phyloP scores from a whole-genome alignment of 768 basidiomycete species.

The Clitopilus hobsonii region DNA sequence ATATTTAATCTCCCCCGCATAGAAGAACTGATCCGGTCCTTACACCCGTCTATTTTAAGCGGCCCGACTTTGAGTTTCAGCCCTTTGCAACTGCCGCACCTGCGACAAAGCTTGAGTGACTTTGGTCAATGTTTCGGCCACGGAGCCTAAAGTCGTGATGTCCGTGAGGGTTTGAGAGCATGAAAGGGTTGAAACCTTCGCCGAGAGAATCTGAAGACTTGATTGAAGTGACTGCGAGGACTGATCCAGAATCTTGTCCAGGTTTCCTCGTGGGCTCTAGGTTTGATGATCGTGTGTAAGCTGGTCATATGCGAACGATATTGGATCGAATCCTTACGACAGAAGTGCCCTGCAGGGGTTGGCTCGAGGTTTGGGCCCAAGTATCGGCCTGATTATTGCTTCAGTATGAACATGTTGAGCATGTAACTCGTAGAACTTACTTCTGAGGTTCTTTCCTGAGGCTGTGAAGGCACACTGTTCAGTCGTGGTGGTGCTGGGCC shows the following conservation, averaged over 20 bases:
- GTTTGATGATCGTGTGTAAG: not conserved
- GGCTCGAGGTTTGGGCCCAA: not conserved
- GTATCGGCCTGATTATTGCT: not conserved
- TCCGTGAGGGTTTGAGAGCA: conserved; percentile 35
- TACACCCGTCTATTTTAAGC: not conserved
- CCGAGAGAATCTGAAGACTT: conserved; percentile 47
- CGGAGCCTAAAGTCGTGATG: conserved; percentile 42
- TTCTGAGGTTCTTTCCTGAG: not conserved
- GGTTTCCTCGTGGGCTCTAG: conserved; percentile 2
- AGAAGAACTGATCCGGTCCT: not conserved
- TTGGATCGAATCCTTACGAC: not conserved
- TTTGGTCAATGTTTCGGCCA: conserved; percentile 68
- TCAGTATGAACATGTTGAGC: not conserved
- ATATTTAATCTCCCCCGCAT: not conserved
- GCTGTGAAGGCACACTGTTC: not conserved
- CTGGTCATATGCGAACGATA: not conserved
- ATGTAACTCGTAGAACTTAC: conserved; percentile 5
- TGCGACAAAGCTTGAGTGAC: conserved; percentile 58
- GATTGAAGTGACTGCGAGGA: conserved; percentile 47
- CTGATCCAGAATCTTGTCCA: conserved; percentile 22
- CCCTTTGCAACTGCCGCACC: conserved; percentile 53
- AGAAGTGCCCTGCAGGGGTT: not conserved
- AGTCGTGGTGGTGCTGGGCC: not conserved
- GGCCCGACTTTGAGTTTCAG: conserved; percentile 28
- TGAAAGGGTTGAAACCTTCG: conserved; percentile 43